Percentiles rank a stretch among this genome's conserved stretches.
Conservation (phyloP, 192 early-diverging fungal species). For the Martensiomyces pterosporus region DNA sequence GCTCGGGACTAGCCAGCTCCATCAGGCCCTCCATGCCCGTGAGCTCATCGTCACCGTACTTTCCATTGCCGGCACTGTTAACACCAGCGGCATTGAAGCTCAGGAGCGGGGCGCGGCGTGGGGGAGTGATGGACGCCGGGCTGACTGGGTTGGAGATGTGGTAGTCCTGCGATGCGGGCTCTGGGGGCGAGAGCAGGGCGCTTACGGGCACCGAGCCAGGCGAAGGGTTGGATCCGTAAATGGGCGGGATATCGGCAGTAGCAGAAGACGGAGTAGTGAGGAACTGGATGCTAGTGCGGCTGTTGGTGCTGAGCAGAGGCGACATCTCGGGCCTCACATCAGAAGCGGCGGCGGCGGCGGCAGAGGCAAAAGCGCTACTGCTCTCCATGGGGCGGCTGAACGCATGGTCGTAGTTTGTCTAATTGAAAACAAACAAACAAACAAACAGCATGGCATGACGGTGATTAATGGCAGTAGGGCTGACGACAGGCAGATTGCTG, state of each 20-base stretch:
- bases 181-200: conserved; percentile 28
- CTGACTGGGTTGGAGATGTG: no score
- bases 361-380: conserved; percentile 1
- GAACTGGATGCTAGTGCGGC: conserved; percentile 47
- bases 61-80: conserved; percentile 2
- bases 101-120: conserved; percentile 22
- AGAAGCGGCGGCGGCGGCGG: not conserved
- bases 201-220: conserved; percentile 36
- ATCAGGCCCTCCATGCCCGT: conserved; percentile 50
- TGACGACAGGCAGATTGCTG: no score
- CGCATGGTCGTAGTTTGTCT: conserved; percentile 17
- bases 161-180: no score
- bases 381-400: conserved; percentile 4
- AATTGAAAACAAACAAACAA: conserved; percentile 1
- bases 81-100: conserved; percentile 28
- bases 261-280: conserved; percentile 41
- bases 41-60: conserved; percentile 48
- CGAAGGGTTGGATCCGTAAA: conserved; percentile 1
- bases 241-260: conserved; percentile 6
- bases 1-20: conserved; percentile 39
- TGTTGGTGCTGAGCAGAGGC: conserved; percentile 31
- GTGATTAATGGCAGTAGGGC: no score
- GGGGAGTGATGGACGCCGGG: conserved; percentile 20
- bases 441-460: no score
- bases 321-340: not conserved